Evolutionary conservation across 1,139 yeast genomes (phyloP).

Genomic region (Protomyces arabidopsidicola): DNA sequence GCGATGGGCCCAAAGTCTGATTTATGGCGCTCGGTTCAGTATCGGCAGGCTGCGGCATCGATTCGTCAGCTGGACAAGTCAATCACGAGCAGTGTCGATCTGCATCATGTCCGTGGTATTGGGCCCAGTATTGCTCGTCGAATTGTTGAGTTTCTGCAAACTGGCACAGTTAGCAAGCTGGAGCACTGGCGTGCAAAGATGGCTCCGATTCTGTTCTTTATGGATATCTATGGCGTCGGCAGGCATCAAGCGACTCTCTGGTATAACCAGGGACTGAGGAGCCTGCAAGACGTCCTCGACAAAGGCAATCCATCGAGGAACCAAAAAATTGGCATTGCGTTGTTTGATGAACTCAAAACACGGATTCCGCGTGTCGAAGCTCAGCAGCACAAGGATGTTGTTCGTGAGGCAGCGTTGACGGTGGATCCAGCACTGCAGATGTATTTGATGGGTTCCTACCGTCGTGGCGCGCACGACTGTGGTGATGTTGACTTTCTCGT

Average conservation of each 20-base stretch:
- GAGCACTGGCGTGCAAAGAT: conserved; percentile 35
- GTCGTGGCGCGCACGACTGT: conserved; percentile 48
- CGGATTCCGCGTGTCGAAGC: conserved; percentile 51
- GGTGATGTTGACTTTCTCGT: conserved; percentile 57
- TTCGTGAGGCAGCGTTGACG: conserved; percentile 39
- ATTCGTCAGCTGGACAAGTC: conserved; percentile 38
- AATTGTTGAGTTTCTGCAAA: conserved; percentile 48
- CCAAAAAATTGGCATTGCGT: conserved; percentile 48
- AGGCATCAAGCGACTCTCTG: conserved; percentile 46
- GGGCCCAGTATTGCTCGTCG: conserved; percentile 49
- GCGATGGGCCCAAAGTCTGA: conserved; percentile 40
- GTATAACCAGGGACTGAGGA: conserved; percentile 43
- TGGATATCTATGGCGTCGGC: conserved; percentile 55
- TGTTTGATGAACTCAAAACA: conserved; percentile 50
- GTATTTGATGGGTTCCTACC: conserved; percentile 54
- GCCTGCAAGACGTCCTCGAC: conserved; percentile 44
- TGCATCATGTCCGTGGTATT: conserved; percentile 41
- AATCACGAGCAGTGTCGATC: conserved; percentile 43
- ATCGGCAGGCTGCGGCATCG: conserved; percentile 47
- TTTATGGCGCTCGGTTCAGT: conserved; percentile 46
- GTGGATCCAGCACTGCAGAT: conserved; percentile 45
- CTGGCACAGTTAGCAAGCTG: conserved; percentile 45
- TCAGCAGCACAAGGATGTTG: conserved; percentile 43
- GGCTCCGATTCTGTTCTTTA: conserved; percentile 41
- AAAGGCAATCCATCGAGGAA: conserved; percentile 42